phyloP scores from a whole-genome alignment of 2,329 filamentous ascomycete species.

The Dactylellina haptotyla region DNA sequence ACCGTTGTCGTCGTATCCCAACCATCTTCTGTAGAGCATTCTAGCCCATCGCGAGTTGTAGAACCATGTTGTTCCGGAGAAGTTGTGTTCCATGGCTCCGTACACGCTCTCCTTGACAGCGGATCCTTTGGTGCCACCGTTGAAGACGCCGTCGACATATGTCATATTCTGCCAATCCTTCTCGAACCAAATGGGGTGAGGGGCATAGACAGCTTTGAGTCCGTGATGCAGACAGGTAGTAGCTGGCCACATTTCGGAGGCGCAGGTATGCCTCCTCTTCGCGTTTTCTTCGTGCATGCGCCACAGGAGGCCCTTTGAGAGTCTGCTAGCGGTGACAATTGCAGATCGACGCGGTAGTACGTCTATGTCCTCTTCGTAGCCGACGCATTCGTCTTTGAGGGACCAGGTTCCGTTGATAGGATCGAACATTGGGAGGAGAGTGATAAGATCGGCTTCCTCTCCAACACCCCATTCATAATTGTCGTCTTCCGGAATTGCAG shows the following conservation, averaged over 20 bases:
- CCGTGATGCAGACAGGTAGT: constrained; percentile 90
- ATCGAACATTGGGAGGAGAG: constrained; percentile 90
- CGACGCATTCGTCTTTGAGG: constrained; percentile 82
- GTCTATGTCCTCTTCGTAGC: constrained; percentile 68
- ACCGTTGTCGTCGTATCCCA: constrained; percentile 68
- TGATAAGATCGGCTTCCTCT: constrained; percentile 91
- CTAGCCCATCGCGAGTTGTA: constrained; percentile 44
- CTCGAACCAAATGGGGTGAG: constrained; percentile 53
- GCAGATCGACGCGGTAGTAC: constrained; percentile 75
- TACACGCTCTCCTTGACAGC: constrained; percentile 62
- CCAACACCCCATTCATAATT: constrained; percentile 82
- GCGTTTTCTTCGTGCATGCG: constrained; percentile 93
- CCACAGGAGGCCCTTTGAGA: constrained; percentile 80
- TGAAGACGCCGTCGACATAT: constrained; percentile 72
- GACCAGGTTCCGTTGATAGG: constrained; percentile 87
- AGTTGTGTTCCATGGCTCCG: constrained; percentile 48
- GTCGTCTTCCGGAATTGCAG: constrained; percentile 78
- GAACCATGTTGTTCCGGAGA: constrained; percentile 74
- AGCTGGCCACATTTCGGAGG: constrained; percentile 95
- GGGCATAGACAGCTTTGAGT: constrained; percentile 73
- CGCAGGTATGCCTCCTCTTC: constrained; percentile 86
- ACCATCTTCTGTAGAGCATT: constrained; percentile 71
- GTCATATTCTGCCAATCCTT: constrained; percentile 43
- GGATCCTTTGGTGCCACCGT: constrained; percentile 70
- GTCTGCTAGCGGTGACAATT: constrained; percentile 87